Conservation (phyloP, 2,329 filamentous ascomycete species). For the Colletotrichum musae region DNA sequence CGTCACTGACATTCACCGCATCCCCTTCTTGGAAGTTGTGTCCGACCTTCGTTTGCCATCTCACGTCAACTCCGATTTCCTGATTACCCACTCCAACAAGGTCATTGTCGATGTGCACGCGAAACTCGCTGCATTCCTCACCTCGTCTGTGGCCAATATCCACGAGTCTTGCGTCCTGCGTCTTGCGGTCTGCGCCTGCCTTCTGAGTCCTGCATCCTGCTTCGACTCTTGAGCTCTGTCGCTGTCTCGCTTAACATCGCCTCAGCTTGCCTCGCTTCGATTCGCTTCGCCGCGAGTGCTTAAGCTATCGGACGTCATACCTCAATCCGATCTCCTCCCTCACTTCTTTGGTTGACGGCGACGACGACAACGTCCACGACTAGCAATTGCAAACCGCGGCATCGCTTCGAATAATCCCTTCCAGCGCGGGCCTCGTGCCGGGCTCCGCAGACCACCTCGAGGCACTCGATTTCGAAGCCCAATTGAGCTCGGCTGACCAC, state of each 20-base stretch:
- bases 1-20: conserved; percentile 41
- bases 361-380: background rate
- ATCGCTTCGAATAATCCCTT: conserved; percentile 24
- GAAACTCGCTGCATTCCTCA: conserved; percentile 35
- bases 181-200: too few species aligned
- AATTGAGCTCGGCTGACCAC: background rate
- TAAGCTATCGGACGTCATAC: conserved; percentile 16
- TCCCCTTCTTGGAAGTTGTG: conserved; percentile 40
- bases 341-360: conserved; percentile 16
- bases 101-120: conserved; percentile 41
- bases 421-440: conserved; percentile 31
- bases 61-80: conserved; percentile 34
- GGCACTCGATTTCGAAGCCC: conserved; percentile 20
- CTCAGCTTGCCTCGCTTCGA: conserved; percentile 20
- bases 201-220: conserved; percentile 3
- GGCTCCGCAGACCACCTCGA: conserved; percentile 27
- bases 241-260: conserved; percentile 5
- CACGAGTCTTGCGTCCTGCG: conserved; percentile 7
- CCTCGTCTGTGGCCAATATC: conserved; percentile 11
- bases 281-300: conserved; percentile 30
- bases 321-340: background rate
- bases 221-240: conserved; percentile 6
- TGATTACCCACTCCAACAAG: conserved; percentile 41
- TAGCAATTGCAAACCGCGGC: conserved; percentile 27
- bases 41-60: conserved; percentile 37